Base-by-base conservation (phyloP, 2,329 filamentous ascomycete genomes). In the Trichoderma sp. region DNA sequence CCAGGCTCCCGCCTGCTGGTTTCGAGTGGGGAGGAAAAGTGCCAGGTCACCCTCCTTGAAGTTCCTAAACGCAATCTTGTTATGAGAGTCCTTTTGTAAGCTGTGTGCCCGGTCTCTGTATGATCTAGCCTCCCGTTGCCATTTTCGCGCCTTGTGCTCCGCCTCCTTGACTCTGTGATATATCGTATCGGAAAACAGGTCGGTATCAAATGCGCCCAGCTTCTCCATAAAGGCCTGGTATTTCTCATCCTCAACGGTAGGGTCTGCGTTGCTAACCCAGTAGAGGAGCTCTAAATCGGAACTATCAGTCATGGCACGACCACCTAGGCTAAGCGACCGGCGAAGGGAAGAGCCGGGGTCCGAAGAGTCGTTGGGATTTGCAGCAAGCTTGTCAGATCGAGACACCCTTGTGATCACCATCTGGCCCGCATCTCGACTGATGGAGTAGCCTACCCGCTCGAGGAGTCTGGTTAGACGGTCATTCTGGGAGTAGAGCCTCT, bases 11-110 rank as follows among this genome's bases (percentile, higher is more conserved):
- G 95, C 97, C 50, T 94, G 94, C 84, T 98, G 95, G 82, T 98
- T 98, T 45, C 96, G 90, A 0, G 97, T 99, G 0, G 97, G 97
- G 56, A 99, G 86, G 86, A 99, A 99, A 2, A 99, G 85, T 14
- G 96, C 97, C 16, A 99, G 88, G 81, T 99, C 97, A 8, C 97
- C 96, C 83, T 98, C 95, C 82, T 98, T 98, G 87, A 99, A 99
- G 68, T 96, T 93, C 76, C 93, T 93, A 83, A 97, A 98, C 2
- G 97, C 95, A 81, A 99, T 98, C 87, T 98, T 98, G 79, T 98
- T 94, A 80, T 98, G 94, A 0, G 94, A 92, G 81, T 98, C 97
- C 80, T 93, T 93, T 78, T 97, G 94, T 63, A 93, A 87, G 16
- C 89, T 87, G 79, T 97, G 94, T 9, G 94, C 93, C 81, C 95